Base-by-base conservation (phyloP, 2,329 filamentous ascomycete species). In the Exophiala xenobiotica region DNA sequence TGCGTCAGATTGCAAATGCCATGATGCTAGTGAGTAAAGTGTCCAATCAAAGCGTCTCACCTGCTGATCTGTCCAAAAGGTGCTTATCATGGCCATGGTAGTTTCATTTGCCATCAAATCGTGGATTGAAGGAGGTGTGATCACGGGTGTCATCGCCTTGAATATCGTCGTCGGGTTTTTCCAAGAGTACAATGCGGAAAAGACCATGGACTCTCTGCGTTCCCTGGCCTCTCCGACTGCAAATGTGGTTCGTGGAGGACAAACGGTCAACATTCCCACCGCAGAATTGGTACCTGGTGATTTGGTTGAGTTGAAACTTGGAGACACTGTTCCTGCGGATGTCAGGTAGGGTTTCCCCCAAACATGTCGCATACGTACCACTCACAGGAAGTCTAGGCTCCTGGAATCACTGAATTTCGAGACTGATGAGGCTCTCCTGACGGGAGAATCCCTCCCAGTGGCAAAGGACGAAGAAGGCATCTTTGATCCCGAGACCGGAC, bases 1-100 rank as follows among this genome's bases (percentile, higher is more conserved):
- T 86, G 42, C 74, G 78, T 24, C 84, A 88, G 63, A 73, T 87
- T 46, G 82, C 82, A 53, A 87, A 87, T 67, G 83, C 83, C 11
- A 80, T 87, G 79, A 86, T 81, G 58, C 66, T 87, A 67, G 84
- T 84, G 66, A 63, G 45, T 42, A 18, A 3, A n/a, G 4, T 31
- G 8, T 31, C 14, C 27, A 12, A 4, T 9, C 11, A 31, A 3
- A n/a, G 27, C 11, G 27, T 12, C 14, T 31, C 27, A n/a, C 27
- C 11, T 12, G 11, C 14, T 31, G 27, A 31, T 31, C 8, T 31
- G 27, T 4, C 8, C 14, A 3, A 11, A n/a, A 56, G 67, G 67
- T 72, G 46, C 70, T 84, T 44, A 78, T 81, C 46, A 70, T 79
- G 48, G 80, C 76, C 49, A 83, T 82, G 78, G 73, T 69, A 37